Percentiles rank a stretch among this genome's conserved stretches.
phyloP scores from a whole-genome alignment of 805 yeast genomes.

The Cyberlindnera misumaiensis region DNA sequence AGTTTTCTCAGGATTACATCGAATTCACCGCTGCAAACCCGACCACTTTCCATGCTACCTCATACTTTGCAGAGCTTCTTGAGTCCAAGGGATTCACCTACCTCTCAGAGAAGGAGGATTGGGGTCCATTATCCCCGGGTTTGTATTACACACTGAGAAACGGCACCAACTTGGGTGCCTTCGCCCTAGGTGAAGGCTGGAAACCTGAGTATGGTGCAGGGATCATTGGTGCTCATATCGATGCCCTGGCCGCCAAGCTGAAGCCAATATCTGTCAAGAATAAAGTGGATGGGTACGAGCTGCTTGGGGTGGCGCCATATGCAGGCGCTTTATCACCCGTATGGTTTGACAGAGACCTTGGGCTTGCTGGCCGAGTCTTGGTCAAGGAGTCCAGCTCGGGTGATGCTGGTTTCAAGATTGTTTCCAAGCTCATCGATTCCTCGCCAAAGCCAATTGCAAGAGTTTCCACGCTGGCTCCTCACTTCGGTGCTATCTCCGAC shows the following conservation, averaged over 20 bases:
- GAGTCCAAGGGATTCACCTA: constrained; percentile 56
- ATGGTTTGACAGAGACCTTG: constrained; percentile 86
- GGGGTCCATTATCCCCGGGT: constrained; percentile 36
- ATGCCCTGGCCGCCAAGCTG: constrained; percentile 58
- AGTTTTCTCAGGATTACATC: constrained; percentile 45
- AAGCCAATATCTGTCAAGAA: constrained; percentile 65
- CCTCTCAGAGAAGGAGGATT: constrained; percentile 50
- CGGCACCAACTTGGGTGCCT: constrained; percentile 64
- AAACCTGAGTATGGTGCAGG: constrained; percentile 60
- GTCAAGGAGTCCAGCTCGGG: constrained; percentile 33
- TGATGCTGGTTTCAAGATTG: constrained; percentile 25
- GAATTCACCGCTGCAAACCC: constrained; percentile 69
- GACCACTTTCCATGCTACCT: constrained; percentile 68
- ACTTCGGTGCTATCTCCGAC: constrained; percentile 64
- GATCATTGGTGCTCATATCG: constrained; percentile 68
- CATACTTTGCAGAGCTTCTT: constrained; percentile 41
- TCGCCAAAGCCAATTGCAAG: constrained; percentile 69
- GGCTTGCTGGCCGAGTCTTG: constrained; percentile 73
- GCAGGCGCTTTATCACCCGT: constrained; percentile 58
- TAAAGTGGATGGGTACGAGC: constrained; percentile 65
- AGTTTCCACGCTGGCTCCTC: constrained; percentile 82
- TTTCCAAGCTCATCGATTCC: constrained; percentile 44
- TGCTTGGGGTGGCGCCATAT: constrained; percentile 80
- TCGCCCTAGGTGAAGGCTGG: constrained; percentile 63
- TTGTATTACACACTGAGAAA: constrained; percentile 63